Conservation (phyloP, 371 early-diverging fungal genomes). For the Mortierella sp. region DNA sequence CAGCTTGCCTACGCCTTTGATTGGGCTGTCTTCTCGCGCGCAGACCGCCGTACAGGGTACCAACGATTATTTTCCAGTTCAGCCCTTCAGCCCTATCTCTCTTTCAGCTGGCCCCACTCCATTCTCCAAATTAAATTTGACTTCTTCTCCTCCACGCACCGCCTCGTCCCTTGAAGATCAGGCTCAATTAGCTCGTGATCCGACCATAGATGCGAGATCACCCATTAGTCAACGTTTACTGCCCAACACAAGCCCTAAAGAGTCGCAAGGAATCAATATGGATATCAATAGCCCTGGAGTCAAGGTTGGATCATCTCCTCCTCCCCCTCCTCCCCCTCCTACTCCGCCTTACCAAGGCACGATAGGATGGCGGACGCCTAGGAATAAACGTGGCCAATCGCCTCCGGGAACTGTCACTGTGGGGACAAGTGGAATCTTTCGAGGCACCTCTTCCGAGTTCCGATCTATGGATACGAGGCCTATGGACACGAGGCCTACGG, state of each 20-base stretch:
- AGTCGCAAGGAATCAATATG: constrained; percentile 3
- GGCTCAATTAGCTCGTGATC: not conserved
- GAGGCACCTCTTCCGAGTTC: constrained; percentile 17
- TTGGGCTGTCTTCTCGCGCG: constrained; percentile 29
- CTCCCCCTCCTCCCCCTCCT: constrained; percentile 29
- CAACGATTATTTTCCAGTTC: constrained; percentile 51
- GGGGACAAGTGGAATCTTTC: constrained; percentile 12
- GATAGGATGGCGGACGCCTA: constrained; percentile 38
- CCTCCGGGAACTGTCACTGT: constrained; percentile 18
- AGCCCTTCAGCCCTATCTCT: constrained; percentile 46
- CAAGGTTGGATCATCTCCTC: constrained; percentile 25
- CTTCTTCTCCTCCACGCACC: constrained; percentile 31
- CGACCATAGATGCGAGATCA: not conserved
- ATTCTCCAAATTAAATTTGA: constrained; percentile 44
- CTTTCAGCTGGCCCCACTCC: constrained; percentile 47
- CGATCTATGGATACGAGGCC: constrained; percentile 8
- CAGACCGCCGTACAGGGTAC: constrained; percentile 9
- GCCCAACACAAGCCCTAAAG: constrained; percentile 14
- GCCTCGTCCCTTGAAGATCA: constrained; percentile 4
- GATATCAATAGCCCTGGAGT: constrained; percentile 19
- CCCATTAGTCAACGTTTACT: constrained; percentile 10
- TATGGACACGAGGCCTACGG: constrained; percentile 6
- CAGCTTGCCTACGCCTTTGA: constrained; percentile 41
- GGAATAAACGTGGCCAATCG: constrained; percentile 25
- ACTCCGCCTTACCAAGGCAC: constrained; percentile 14